A percentile compares a stretch with the other conserved stretches of the same genome.
Evolutionary conservation across 2,329 filamentous ascomycete species (phyloP).

Genomic region (Colletotrichum gigasporum): DNA sequence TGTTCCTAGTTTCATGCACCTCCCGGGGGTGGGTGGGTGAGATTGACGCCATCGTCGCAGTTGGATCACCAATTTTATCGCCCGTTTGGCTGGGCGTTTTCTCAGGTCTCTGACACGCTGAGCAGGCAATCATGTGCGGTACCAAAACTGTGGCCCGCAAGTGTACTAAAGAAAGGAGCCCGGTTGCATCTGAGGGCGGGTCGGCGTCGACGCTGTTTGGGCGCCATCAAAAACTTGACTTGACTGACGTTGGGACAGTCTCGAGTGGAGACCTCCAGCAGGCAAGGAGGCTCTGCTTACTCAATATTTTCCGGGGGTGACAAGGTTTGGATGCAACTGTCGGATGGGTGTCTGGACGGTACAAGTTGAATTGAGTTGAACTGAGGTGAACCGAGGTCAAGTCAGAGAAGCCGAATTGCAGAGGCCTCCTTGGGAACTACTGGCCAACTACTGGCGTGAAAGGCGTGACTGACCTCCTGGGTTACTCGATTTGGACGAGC

Average conservation of each 20-base stretch:
- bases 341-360: too few relatives aligned
- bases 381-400: not conserved
- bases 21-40: not conserved
- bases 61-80: not conserved
- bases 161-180: not conserved
- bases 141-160: not conserved
- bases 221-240: not conserved
- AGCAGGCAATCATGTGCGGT: not conserved
- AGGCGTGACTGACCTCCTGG: not conserved
- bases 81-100: not conserved
- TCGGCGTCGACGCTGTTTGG: not conserved
- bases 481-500: conserved; percentile 17
- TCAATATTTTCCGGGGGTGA: not conserved
- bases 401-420: not conserved
- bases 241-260: conserved; percentile 26
- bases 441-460: not conserved
- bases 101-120: not conserved
- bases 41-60: not conserved
- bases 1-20: conserved; percentile 22
- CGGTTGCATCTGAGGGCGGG: not conserved
- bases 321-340: not conserved
- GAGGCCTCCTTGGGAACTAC: not conserved
- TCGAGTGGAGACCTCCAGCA: conserved; percentile 16
- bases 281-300: conserved; percentile 22
- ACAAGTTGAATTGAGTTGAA: not conserved